A percentile compares a stretch with the other conserved stretches of the same genome.
These are phyloP conservation scores for Candida ulmi DNA, from an alignment of 805 yeast species.

Conservation along the genomic window DNA sequence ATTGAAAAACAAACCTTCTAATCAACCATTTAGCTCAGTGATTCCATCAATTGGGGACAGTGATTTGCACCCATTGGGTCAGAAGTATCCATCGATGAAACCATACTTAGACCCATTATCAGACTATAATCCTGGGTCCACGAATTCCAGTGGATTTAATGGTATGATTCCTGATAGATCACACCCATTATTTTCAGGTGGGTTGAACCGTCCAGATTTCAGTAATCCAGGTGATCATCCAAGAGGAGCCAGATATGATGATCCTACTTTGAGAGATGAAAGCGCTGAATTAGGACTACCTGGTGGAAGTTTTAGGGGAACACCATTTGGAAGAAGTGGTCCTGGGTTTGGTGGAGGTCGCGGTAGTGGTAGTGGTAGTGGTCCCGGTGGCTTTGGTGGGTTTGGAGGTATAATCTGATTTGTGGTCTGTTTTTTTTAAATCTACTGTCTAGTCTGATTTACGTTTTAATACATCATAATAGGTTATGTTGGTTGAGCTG, in stretches of 20 bases:
- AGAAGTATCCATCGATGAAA: not conserved
- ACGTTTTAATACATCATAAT: no score
- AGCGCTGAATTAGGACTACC: constrained; percentile 1
- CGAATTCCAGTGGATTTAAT: not conserved
- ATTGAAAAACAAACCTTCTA: not conserved
- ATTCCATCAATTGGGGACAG: constrained; percentile 1
- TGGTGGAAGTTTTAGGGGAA: not conserved
- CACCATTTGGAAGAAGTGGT: not conserved
- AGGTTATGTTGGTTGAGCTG: no score
- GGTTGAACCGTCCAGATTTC: not conserved
- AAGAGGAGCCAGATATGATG: not conserved
- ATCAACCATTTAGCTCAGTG: not conserved
- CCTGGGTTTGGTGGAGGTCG: not conserved
- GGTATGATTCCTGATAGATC: constrained; percentile 1
- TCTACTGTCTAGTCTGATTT: no score
- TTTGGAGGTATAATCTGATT: no score
- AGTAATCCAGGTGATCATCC: not conserved
- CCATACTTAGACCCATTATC: not conserved
- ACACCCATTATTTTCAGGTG: not conserved
- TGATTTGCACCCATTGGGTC: not conserved
- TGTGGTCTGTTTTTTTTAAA: no score
- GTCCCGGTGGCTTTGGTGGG: no score
- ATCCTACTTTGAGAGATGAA: not conserved
- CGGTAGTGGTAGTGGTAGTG: no score
- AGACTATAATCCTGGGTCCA: not conserved